A percentile compares a stretch with the other conserved stretches of the same genome.
phyloP scores from a whole-genome alignment of 208 protist genomes.

The Eutreptiella sp. region DNA sequence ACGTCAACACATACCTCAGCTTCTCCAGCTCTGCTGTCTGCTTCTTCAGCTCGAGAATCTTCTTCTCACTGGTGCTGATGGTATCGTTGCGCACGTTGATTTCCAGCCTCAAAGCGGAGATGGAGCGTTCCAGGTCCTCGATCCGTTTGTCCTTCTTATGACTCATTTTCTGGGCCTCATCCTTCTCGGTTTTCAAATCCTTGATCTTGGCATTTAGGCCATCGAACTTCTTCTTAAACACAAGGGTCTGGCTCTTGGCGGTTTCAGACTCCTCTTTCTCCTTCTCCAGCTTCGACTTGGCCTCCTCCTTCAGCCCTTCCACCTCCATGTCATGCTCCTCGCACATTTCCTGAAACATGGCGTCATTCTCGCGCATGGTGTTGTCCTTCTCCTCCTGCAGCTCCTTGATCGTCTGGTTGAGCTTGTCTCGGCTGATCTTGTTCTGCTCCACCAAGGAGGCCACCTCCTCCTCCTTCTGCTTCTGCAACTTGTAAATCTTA shows the following conservation, averaged over 20 bases:
- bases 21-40: constrained; percentile 40
- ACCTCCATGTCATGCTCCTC: constrained; percentile 15
- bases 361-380: neutral
- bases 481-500: constrained; percentile 26
- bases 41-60: constrained; percentile 37
- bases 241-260: too few species aligned
- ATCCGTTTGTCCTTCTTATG: constrained; percentile 3
- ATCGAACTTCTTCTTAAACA: too few species aligned
- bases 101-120: constrained; percentile 16
- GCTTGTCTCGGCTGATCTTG: neutral
- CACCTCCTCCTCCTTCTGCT: constrained; percentile 30
- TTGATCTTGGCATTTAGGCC: too few species aligned
- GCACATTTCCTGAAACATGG: constrained; percentile 20
- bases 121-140: constrained; percentile 34
- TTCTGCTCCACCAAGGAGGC: constrained; percentile 1
- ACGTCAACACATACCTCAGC: constrained; percentile 38
- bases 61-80: constrained; percentile 29
- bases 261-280: constrained; percentile 16
- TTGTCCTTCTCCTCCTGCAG: neutral
- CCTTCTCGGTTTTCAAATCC: too few species aligned
- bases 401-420: constrained; percentile 22
- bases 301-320: constrained; percentile 16
- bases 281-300: constrained; percentile 13
- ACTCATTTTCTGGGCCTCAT: constrained; percentile 10
- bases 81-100: constrained; percentile 25